These are phyloP conservation scores for Fusarium oligoseptatum DNA, from an alignment of 2,329 filamentous ascomycete species.

Conservation along the genomic window DNA sequence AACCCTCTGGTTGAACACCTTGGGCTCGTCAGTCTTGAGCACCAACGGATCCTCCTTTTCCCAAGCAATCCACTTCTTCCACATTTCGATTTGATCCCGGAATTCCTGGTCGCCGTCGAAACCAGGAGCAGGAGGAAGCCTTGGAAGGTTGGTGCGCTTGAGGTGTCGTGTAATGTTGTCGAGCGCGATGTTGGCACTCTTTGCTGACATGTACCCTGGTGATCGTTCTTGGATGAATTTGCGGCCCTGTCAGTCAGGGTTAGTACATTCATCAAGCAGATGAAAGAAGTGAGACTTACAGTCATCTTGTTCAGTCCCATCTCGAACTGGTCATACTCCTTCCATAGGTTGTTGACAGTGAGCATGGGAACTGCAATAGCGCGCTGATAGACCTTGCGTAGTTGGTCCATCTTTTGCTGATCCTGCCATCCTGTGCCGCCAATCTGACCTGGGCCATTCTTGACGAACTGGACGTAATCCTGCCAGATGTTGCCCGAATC, in stretches of 20 bases:
- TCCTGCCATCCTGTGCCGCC: conserved; percentile 95
- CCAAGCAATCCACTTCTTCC: conserved; percentile 96
- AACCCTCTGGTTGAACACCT: conserved; percentile 81
- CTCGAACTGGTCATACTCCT: conserved; percentile 97
- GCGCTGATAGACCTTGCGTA: conserved; percentile 92
- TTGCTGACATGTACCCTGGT: conserved; percentile 94
- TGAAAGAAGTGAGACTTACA: conserved; percentile 61
- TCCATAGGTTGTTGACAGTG: conserved; percentile 89
- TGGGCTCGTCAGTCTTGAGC: conserved; percentile 83
- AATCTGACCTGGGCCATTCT: conserved; percentile 85
- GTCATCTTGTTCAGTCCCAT: conserved; percentile 93
- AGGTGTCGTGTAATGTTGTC: conserved; percentile 87
- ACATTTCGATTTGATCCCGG: conserved; percentile 84
- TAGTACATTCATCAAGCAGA: conserved; percentile 31
- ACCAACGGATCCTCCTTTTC: conserved; percentile 94
- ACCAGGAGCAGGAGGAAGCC: conserved; percentile 84
- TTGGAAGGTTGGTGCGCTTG: conserved; percentile 81
- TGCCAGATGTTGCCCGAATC: conserved; percentile 92
- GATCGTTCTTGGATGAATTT: conserved; percentile 96
- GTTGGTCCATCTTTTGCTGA: conserved; percentile 95
- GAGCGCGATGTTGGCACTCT: conserved; percentile 89
- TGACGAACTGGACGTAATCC: conserved; percentile 95
- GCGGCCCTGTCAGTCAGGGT: conserved; percentile 72
- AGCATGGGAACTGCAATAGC: conserved; percentile 90
- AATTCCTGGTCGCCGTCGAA: conserved; percentile 92